Percentiles rank a stretch among this genome's conserved stretches.
Conservation (phyloP, 164 flowering plant genomes). For the Tetracentron sinense region DNA sequence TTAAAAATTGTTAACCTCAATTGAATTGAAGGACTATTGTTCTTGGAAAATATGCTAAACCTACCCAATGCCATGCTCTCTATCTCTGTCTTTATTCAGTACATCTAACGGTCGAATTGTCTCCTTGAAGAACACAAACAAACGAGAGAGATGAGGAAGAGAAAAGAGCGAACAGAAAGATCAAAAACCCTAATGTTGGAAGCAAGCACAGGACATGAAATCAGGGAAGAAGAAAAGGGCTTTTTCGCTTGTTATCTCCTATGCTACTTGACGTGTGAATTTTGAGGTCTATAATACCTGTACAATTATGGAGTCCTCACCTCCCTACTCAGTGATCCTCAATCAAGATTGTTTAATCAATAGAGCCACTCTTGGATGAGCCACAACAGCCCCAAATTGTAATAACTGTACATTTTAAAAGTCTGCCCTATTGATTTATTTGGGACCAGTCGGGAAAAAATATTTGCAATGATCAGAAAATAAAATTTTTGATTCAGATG, state of each 20-base stretch:
- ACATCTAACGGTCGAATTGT: neutral
- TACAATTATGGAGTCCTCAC: conserved; percentile 76
- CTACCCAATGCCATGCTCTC: too few species aligned
- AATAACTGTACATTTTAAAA: neutral
- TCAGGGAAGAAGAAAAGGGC: conserved; percentile 16
- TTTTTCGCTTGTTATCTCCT: conserved; percentile 83
- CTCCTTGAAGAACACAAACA: conserved; percentile 10
- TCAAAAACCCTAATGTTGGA: conserved; percentile 15
- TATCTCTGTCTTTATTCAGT: neutral
- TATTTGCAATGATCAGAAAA: too few species aligned
- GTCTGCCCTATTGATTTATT: neutral
- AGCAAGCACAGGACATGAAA: conserved; percentile 3
- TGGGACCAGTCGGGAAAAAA: neutral
- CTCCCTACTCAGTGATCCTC: conserved; percentile 11
- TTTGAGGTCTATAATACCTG: conserved; percentile 69
- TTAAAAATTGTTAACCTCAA: too few species aligned
- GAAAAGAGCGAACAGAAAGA: conserved; percentile 9
- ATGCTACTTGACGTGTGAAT: too few species aligned
- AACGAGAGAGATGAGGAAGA: conserved; percentile 20
- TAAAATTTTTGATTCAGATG: too few species aligned
- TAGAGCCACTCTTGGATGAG: too few species aligned
- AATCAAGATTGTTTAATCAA: too few species aligned
- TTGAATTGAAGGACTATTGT: too few species aligned
- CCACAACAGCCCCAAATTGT: neutral
- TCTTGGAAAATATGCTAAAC: too few species aligned